These are phyloP conservation scores for Hemisphaericaspora xylanilytica DNA, from an alignment of 1,139 yeast genomes.

Conservation along the genomic window DNA sequence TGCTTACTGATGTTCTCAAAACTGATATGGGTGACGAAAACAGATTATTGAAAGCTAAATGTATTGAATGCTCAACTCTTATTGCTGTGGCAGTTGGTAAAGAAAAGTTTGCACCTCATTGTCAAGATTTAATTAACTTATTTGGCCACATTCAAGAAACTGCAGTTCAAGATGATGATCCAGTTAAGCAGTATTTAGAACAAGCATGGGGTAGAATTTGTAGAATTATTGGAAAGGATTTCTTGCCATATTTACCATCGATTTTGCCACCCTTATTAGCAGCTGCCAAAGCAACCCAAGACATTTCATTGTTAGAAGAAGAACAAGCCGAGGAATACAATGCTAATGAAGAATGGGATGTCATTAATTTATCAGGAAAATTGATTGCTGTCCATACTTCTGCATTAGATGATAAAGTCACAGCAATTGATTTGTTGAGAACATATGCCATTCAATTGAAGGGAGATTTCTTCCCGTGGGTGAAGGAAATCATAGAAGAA, in stretches of 20 bases:
- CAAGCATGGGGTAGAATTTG: conserved; percentile 98
- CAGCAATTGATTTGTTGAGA: conserved; percentile 84
- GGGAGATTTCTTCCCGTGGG: conserved; percentile 80
- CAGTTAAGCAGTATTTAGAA: conserved; percentile 80
- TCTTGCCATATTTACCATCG: conserved; percentile 81
- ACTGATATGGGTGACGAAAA: conserved; percentile 80
- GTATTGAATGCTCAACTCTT: conserved; percentile 92
- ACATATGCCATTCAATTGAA: conserved; percentile 87
- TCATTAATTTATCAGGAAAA: conserved; percentile 85
- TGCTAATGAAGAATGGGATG: conserved; percentile 93
- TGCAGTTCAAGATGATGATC: conserved; percentile 66
- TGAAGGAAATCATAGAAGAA: conserved; percentile 71
- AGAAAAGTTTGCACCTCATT: conserved; percentile 78
- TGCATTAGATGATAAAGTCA: conserved; percentile 84
- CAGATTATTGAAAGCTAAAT: conserved; percentile 82
- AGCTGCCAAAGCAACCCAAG: conserved; percentile 88
- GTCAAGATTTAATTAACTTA: conserved; percentile 68
- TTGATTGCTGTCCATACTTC: conserved; percentile 95
- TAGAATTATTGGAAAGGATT: conserved; percentile 78
- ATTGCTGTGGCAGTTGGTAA: conserved; percentile 97
- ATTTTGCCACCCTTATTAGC: conserved; percentile 84
- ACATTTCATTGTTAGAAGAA: conserved; percentile 82
- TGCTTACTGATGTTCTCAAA: conserved; percentile 73
- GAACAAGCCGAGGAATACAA: conserved; percentile 81
- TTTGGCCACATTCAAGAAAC: conserved; percentile 72